Base-by-base conservation (phyloP, 306 rosid genomes). In the Vachellia collinsii region DNA sequence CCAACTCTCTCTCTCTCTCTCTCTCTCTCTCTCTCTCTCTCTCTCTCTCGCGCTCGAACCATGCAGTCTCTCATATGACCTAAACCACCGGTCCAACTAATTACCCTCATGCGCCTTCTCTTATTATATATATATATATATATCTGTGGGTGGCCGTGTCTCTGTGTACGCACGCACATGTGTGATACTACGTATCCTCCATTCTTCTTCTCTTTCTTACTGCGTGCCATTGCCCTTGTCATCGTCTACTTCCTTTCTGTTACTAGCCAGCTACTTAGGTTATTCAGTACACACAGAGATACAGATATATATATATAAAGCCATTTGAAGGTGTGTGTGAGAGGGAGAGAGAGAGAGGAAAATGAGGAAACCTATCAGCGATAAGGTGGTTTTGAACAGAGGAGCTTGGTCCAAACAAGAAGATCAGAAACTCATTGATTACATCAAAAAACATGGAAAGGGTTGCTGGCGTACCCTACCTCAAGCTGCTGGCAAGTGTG, bases 361-460 rank as follows among this genome's bases (percentile, higher is more conserved):
- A 90, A 89, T 91, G 97, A 92, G 95, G 83, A 92, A 82, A 65
- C 96, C 97, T 23, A 85, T 87, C 77, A 83, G 85, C 77, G 88
- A 87, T 0, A 78, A 83, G 79, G 74, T 62, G 77, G 85, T 83
- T 38, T 81, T 83, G 78, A 93, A 89, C 86, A 93, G 86, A 87
- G 96, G 96, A 80, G 94, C 91, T 75, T 93, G 97, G 97, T 87
- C 97, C 51, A 86, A 87, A 85, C 88, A 93, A 89, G 97, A 93
- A 80, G 96, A 93, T 75, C 90, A 85, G 50, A 93, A 93, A 85
- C 97, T 93, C 75, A 67, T 84, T 0, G 88, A 93, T 83, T 89
- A 89, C 67, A 86, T 93, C 83, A 81, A 72, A 4, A 83, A 69
- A 74, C 85, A 91, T 9, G 91, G 90, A 22, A 89, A 93, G 74